Evolutionary conservation across 108 stramenopile species (phyloP).

Genomic region (Epithemia pelagica): DNA sequence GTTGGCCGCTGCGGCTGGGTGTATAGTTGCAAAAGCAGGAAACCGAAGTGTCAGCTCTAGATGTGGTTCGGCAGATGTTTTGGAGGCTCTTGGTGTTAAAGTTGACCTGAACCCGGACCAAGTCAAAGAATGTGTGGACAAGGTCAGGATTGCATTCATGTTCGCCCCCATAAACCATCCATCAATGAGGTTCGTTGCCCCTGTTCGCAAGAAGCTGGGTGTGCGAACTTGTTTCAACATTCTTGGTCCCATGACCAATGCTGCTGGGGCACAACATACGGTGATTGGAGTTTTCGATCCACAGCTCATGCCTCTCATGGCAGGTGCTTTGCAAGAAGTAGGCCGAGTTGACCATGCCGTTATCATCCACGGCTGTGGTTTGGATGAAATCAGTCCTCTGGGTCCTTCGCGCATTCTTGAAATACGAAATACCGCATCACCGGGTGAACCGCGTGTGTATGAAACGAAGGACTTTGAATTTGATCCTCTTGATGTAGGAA

Average conservation of each 20-base stretch:
- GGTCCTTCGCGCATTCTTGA: constrained; percentile 91
- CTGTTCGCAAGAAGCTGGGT: constrained; percentile 90
- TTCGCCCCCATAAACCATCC: constrained; percentile 98
- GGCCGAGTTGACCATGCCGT: constrained; percentile 95
- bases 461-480: constrained; percentile 66
- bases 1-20: constrained; percentile 93
- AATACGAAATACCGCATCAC: constrained; percentile 72
- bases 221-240: constrained; percentile 97
- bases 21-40: constrained; percentile 94
- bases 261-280: constrained; percentile 91
- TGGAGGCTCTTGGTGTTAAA: constrained; percentile 92
- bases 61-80: constrained; percentile 94
- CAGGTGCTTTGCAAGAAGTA: constrained; percentile 83
- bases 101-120: constrained; percentile 84
- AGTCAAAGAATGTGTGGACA: constrained; percentile 86
- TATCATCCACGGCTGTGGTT: constrained; percentile 93
- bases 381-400: constrained; percentile 97
- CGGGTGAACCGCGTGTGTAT: constrained; percentile 67
- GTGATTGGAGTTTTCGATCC: constrained; percentile 97
- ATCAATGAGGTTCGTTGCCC: constrained; percentile 94
- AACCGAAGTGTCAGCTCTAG: constrained; percentile 88
- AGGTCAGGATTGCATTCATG: constrained; percentile 90
- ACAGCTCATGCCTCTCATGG: constrained; percentile 79
- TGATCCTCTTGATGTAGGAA: constrained; percentile 83
- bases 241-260: constrained; percentile 97